A percentile compares a stretch with the other conserved stretches of the same genome.
phyloP scores from a whole-genome alignment of 2,329 filamentous ascomycete genomes.

The Xylariales sp. region DNA sequence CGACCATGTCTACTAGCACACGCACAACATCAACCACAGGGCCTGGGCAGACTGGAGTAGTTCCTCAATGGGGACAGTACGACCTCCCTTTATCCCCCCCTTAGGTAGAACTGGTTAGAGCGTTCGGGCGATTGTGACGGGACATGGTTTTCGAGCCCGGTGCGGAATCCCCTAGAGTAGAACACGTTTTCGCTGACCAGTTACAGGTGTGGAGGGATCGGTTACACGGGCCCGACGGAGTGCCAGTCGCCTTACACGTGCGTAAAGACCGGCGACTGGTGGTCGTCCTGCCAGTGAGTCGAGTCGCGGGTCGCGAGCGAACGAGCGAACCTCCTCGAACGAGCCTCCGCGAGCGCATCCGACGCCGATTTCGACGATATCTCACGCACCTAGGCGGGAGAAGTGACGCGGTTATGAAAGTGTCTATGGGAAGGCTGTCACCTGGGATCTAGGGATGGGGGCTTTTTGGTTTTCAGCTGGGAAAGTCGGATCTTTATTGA shows the following conservation, averaged over 20 bases:
- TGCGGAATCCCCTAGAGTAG: background rate
- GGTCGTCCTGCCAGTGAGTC: constrained; percentile 50
- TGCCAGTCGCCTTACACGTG: constrained; percentile 51
- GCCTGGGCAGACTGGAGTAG: constrained; percentile 33
- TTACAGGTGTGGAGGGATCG: constrained; percentile 49
- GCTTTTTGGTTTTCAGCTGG: constrained; percentile 6
- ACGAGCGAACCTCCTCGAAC: background rate
- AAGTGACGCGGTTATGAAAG: background rate
- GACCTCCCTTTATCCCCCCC: constrained; percentile 6
- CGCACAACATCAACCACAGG: constrained; percentile 37
- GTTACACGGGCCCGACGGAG: constrained; percentile 50
- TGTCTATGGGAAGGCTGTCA: background rate
- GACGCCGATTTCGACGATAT: background rate
- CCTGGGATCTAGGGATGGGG: background rate
- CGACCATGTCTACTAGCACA: constrained; percentile 40
- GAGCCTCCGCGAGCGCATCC: constrained; percentile 8
- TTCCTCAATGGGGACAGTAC: constrained; percentile 53
- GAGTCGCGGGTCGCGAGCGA: background rate
- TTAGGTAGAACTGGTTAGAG: constrained; percentile 6
- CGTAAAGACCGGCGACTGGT: constrained; percentile 46
- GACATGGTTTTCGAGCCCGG: constrained; percentile 18
- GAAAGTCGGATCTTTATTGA: constrained; percentile 17
- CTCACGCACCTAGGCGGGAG: background rate
- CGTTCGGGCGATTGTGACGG: constrained; percentile 1
- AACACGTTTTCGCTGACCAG: constrained; percentile 32